Evolutionary conservation across 2,329 filamentous ascomycete species (phyloP).

Genomic region (Cucurbitaria berberidis): DNA sequence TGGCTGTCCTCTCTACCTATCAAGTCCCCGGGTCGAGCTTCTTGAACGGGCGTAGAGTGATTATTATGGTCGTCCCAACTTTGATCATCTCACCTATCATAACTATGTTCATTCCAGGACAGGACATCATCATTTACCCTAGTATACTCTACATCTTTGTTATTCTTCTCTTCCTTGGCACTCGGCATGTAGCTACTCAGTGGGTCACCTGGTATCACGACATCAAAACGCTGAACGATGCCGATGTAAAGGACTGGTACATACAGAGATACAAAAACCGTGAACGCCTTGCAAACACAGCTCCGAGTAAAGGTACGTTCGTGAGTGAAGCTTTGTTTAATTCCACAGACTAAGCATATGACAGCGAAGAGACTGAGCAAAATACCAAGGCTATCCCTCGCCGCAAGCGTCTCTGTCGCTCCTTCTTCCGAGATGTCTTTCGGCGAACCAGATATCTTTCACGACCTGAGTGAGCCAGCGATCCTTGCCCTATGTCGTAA

Average conservation of each 20-base stretch:
- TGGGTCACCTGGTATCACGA: constrained; percentile 66
- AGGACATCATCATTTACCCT: constrained; percentile 64
- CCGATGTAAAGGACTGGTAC: constrained; percentile 60
- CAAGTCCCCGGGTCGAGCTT: constrained; percentile 62
- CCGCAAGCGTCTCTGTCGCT: constrained; percentile 32
- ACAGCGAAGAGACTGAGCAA: constrained; percentile 28
- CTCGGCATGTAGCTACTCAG: constrained; percentile 61
- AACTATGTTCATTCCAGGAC: constrained; percentile 58
- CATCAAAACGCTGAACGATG: constrained; percentile 57
- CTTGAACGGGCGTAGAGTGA: constrained; percentile 63
- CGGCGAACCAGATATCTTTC: constrained; percentile 47
- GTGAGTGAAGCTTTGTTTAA: not conserved
- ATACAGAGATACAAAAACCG: constrained; percentile 36
- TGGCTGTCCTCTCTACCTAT: constrained; percentile 56
- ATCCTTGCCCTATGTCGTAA: constrained; percentile 56
- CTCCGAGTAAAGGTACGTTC: constrained; percentile 17
- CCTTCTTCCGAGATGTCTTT: constrained; percentile 40
- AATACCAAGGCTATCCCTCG: constrained; percentile 28
- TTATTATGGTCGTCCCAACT: constrained; percentile 62
- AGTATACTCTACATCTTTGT: constrained; percentile 62
- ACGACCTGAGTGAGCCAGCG: constrained; percentile 56
- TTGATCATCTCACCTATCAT: constrained; percentile 64
- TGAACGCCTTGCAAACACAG: constrained; percentile 6
- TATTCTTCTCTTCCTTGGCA: constrained; percentile 57
- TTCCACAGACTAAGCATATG: constrained; percentile 1